phyloP scores from a whole-genome alignment of 306 rosid genomes.

The Quillaja saponaria region DNA sequence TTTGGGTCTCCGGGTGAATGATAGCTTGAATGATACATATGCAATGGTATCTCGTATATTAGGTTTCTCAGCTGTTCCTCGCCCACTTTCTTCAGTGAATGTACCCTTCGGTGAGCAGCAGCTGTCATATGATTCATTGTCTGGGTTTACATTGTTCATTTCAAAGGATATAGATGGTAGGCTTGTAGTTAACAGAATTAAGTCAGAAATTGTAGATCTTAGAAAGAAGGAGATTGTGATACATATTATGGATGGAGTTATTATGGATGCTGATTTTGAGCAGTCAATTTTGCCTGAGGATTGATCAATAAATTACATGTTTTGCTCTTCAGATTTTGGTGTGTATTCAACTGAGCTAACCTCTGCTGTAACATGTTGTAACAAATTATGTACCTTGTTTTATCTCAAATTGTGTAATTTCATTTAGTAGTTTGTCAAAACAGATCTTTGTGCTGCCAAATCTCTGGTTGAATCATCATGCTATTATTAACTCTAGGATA shows the following conservation, averaged over 20 bases:
- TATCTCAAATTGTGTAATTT: too few relatives aligned
- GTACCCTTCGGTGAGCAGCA: slow-evolving; percentile 47
- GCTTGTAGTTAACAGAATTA: slow-evolving; percentile 70
- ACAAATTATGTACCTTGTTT: not conserved
- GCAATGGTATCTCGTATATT: slow-evolving; percentile 64
- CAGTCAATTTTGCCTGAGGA: slow-evolving; percentile 53
- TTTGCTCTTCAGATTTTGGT: not conserved
- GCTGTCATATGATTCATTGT: slow-evolving; percentile 62
- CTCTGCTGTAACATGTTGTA: not conserved
- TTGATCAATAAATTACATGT: slow-evolving; percentile 34
- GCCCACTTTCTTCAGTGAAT: slow-evolving; percentile 42
- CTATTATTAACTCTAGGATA: too few relatives aligned
- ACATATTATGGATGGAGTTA: slow-evolving; percentile 77
- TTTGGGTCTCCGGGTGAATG: slow-evolving; percentile 43
- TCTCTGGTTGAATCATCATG: not conserved
- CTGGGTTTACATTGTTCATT: slow-evolving; percentile 66
- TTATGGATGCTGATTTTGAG: slow-evolving; percentile 86
- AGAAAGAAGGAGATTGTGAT: slow-evolving; percentile 51
- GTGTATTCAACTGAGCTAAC: not conserved
- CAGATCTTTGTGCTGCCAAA: not conserved
- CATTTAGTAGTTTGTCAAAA: too few relatives aligned
- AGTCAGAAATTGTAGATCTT: slow-evolving; percentile 58
- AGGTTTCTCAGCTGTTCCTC: slow-evolving; percentile 78
- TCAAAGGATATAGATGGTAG: slow-evolving; percentile 58
- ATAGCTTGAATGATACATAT: slow-evolving; percentile 59